Evolutionary conservation across 805 yeast species (phyloP), one percentile per base, ranked within the genome.

Genomic region (Ogataea paraovalis): DNA sequence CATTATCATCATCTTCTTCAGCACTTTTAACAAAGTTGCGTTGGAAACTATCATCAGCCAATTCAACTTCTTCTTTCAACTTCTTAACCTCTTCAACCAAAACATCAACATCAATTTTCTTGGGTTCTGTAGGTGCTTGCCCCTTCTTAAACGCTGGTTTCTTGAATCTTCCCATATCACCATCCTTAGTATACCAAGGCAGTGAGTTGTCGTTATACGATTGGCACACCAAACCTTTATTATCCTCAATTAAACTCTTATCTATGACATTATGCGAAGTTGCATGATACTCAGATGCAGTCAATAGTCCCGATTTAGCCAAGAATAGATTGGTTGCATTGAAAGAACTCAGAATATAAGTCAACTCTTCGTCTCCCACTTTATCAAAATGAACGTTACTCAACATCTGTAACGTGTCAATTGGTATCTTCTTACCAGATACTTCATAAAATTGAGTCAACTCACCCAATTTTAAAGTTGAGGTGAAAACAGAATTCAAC

Each of bases 301-400:
- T 57, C 9, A 66, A 48, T 7, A 66, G 45, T 27, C 58, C 56
- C 18, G 57, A 50, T 44, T 64, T 63, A 6, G 66, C 66, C 2
- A 58, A 44, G 4, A 46, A 45, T 23, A 66, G 42, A 25, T 61
- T 57, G 4, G 53, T 43, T 18, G 43, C 46, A 40, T 54, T 59
- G 39, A 66, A 61, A 7, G 67, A 59, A 43, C 67, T 58, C 16
- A 62, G 53, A 6, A 66, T 45, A 49, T 60, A 67, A 13, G 58
- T 46, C 14, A 58, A 53, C 13, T 59, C 59, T 3, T 49, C 51
- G 5, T 55, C 54, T 47, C 53, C 52, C 19, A 63, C 54, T 32
- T 49, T 58, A 43, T 67, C 70, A 50, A 65, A 67, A 43, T 59
- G 61, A 16, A 66, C 70, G 43, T 65, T 61, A 43, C 64, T 56